Percentiles rank a stretch among this genome's conserved stretches.
Conservation (phyloP, 2,329 filamentous ascomycete species). For the Hypoxylon sp. region DNA sequence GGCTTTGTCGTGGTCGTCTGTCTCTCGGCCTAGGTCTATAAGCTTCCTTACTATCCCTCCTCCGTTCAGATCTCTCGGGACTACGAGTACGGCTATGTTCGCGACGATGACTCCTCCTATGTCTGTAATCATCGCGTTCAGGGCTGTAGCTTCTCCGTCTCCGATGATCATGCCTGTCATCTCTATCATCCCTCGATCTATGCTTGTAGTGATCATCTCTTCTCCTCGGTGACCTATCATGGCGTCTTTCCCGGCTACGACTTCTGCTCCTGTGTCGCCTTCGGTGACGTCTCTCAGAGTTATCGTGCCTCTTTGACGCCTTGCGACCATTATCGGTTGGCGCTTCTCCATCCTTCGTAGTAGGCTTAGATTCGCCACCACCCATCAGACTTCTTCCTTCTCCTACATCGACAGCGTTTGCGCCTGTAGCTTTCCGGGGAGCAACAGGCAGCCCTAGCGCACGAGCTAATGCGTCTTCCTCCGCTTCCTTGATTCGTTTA, state of each 20-base stretch:
- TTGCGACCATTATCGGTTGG: slow-evolving; percentile 44
- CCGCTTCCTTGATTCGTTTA: slow-evolving; percentile 86
- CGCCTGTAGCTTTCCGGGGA: slow-evolving; percentile 69
- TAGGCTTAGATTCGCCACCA: slow-evolving; percentile 31
- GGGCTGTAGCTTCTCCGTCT: slow-evolving; percentile 46
- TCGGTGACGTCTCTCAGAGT: slow-evolving; percentile 55
- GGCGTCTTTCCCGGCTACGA: slow-evolving; percentile 48
- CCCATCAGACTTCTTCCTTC: slow-evolving; percentile 54
- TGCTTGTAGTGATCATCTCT: slow-evolving; percentile 44
- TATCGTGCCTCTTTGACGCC: slow-evolving; percentile 49
- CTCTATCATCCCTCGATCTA: slow-evolving; percentile 60
- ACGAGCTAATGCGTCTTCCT: slow-evolving; percentile 89
- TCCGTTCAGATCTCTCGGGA: slow-evolving; percentile 42
- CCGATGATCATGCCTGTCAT: slow-evolving; percentile 62
- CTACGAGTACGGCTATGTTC: slow-evolving; percentile 48
- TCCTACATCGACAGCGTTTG: slow-evolving; percentile 77
- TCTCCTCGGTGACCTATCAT: slow-evolving; percentile 50
- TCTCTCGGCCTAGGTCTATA: slow-evolving; percentile 48
- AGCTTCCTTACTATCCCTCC: slow-evolving; percentile 39
- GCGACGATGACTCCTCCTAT: slow-evolving; percentile 37
- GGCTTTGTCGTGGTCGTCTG: slow-evolving; percentile 43
- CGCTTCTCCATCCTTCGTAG: slow-evolving; percentile 41
- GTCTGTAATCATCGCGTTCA: slow-evolving; percentile 40
- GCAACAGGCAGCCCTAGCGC: slow-evolving; percentile 85
- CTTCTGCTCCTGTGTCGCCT: slow-evolving; percentile 55